Evolutionary conservation across 768 basidiomycete genomes (phyloP), one percentile per base, ranked within the genome.

Genomic region (Vararia minispora): DNA sequence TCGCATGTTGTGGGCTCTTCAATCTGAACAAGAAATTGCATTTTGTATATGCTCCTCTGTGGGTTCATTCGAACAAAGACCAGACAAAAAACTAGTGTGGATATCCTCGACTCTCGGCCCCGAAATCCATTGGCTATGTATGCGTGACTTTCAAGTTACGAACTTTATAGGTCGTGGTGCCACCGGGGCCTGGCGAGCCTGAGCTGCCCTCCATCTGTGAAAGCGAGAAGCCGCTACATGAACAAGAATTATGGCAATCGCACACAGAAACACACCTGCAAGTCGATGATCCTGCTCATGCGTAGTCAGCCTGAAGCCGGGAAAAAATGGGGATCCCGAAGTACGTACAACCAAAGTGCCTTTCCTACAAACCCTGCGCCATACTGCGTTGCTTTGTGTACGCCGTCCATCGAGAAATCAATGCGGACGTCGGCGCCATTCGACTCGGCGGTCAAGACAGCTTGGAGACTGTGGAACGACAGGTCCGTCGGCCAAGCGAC

Each of bases 201-300:
- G 65, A 59, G 39, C 65, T 66, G 4, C 65, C 65, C 46, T 68
- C 65, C 65, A 68, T 68, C 64, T 66, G 35, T 21, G 27, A 17
- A 27, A 23, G 25, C 18, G 8, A 33, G 22, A 18, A 16, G 10
- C 31, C 12, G 11, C 11, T 6, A 6, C 16, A 14, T 33, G 6
- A 17, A 11, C 31, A 33, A 5, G 11, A 17, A 18, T 14, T 11
- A n/a, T 14, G 13, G 6, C 17, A 5, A 33, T 14, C 16, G 7
- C 6, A 6, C 11, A 33, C n/a, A n/a, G n/a, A n/a, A n/a, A n/a
- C n/a, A n/a, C n/a, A n/a, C n/a, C n/a, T n/a, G n/a, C n/a, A n/a
- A n/a, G n/a, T n/a, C n/a, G n/a, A n/a, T n/a, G n/a, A n/a, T n/a
- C n/a, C n/a, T n/a, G n/a, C n/a, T n/a, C n/a, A n/a, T n/a, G n/a